phyloP scores from a whole-genome alignment of 2,329 filamentous ascomycete species.

The Neonectria ditissima region DNA sequence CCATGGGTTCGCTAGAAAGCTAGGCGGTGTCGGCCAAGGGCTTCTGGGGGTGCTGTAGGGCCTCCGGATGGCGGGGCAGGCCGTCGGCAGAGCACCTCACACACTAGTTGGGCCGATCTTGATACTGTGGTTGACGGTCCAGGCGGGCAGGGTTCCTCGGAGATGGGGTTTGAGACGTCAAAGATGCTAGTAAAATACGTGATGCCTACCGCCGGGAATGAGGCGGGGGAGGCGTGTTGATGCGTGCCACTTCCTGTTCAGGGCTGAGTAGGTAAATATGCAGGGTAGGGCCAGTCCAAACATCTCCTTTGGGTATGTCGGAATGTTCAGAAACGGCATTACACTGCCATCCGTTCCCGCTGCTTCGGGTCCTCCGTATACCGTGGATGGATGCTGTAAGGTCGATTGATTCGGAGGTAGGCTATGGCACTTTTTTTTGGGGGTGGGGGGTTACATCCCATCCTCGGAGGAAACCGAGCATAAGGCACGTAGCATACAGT shows the following conservation, averaged over 20 bases:
- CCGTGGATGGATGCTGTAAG: too few relatives aligned
- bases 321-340: slow-evolving; percentile 13
- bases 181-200: background rate
- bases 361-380: slow-evolving; percentile 20
- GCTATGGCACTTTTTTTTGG: slow-evolving; percentile 2
- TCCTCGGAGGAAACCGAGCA: background rate
- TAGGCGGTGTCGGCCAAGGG: slow-evolving; percentile 6
- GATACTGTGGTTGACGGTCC: background rate
- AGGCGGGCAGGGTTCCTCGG: slow-evolving; percentile 22
- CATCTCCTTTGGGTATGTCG: background rate
- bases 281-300: slow-evolving; percentile 9
- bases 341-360: slow-evolving; percentile 1
- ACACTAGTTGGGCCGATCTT: slow-evolving; percentile 4
- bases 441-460: background rate
- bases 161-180: slow-evolving; percentile 6
- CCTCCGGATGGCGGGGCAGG: slow-evolving; percentile 3
- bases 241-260: background rate
- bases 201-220: background rate
- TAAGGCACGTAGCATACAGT: background rate
- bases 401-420: background rate
- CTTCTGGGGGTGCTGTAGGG: slow-evolving; percentile 7
- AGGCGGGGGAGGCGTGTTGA: slow-evolving; percentile 7
- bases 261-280: background rate
- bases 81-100: too few relatives aligned
- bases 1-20: slow-evolving; percentile 7